Conservation (phyloP, 2,329 filamentous ascomycete species). For the Sclerotinia glacialis region DNA sequence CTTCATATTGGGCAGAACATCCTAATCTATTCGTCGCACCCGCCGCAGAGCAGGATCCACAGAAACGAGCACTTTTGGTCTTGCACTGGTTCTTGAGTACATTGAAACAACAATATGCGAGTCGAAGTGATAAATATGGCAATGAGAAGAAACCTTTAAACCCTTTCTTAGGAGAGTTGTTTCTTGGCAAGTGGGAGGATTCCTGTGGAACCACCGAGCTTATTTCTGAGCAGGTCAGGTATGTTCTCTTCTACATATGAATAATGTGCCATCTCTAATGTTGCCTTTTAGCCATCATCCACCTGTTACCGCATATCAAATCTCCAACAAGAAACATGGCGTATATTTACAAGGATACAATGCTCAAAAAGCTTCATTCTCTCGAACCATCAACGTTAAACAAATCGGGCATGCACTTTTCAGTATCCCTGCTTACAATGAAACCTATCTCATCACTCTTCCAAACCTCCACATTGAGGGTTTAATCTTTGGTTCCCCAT, state of each 20-base stretch:
- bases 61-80: constrained; percentile 82
- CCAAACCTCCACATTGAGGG: constrained; percentile 92
- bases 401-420: constrained; percentile 87
- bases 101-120: constrained; percentile 79
- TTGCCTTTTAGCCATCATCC: constrained; percentile 69
- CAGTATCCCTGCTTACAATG: constrained; percentile 58
- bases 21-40: constrained; percentile 77
- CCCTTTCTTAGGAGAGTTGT: constrained; percentile 92
- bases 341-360: constrained; percentile 85
- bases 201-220: constrained; percentile 77
- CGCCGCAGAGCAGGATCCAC: constrained; percentile 72
- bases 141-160: constrained; percentile 98
- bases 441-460: constrained; percentile 83
- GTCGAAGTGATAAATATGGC: constrained; percentile 72
- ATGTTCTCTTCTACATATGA: constrained; percentile 25
- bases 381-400: constrained; percentile 90
- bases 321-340: constrained; percentile 81
- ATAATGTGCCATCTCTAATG: constrained; percentile 17
- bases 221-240: constrained; percentile 91
- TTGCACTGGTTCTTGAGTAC: constrained; percentile 95
- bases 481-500: constrained; percentile 80
- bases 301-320: constrained; percentile 90
- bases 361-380: constrained; percentile 93
- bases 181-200: constrained; percentile 87
- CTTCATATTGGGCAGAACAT: constrained; percentile 79